A percentile compares a stretch with the other conserved stretches of the same genome.
Conservation (phyloP, 768 basidiomycete genomes). For the Serendipita sp. region DNA sequence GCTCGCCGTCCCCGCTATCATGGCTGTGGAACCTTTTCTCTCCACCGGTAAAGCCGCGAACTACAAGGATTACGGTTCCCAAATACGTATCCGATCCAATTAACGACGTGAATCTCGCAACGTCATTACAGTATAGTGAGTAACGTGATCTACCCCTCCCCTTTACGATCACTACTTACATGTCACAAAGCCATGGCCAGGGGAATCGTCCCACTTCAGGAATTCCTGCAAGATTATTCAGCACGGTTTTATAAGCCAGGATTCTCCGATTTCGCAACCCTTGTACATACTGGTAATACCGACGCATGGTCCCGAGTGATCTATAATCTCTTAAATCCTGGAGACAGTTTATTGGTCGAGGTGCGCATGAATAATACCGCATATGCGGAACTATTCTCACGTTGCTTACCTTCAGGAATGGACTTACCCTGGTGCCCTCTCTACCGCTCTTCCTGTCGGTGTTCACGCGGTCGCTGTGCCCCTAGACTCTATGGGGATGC, state of each 20-base stretch:
- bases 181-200: conserved; percentile 21
- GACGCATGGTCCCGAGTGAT: conserved; percentile 51
- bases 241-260: conserved; percentile 32
- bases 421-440: conserved; percentile 52
- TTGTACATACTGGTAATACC: conserved; percentile 56
- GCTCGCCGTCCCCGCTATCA: background rate
- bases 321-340: conserved; percentile 46
- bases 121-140: conserved; percentile 52
- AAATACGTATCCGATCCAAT: conserved; percentile 35
- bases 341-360: conserved; percentile 32
- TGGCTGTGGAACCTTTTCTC: conserved; percentile 5
- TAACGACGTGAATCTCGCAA: conserved; percentile 40
- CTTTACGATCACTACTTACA: background rate
- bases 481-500: conserved; percentile 60
- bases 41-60: conserved; percentile 24
- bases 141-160: conserved; percentile 4
- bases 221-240: conserved; percentile 43
- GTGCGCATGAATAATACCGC: background rate
- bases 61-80: conserved; percentile 35
- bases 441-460: conserved; percentile 22
- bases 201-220: conserved; percentile 41
- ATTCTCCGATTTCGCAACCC: conserved; percentile 40
- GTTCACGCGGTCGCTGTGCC: conserved; percentile 37
- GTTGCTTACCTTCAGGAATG: conserved; percentile 32
- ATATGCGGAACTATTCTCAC: background rate